Evolutionary conservation across 2,329 filamentous ascomycete species (phyloP), one percentile per base, ranked within the genome.

Genomic region (Colletotrichum costaricense): DNA sequence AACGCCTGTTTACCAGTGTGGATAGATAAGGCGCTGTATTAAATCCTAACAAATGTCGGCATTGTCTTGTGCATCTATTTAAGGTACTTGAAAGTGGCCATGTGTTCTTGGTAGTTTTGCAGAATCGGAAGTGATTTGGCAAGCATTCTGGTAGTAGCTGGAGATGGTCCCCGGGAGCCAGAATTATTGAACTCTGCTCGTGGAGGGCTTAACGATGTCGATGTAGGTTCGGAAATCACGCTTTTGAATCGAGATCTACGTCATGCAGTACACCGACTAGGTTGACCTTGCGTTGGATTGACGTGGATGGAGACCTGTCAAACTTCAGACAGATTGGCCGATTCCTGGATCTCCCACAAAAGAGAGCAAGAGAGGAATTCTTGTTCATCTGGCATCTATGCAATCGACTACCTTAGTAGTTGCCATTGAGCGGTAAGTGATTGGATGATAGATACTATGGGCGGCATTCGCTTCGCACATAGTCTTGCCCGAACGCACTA

Each of bases 1-100:
- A 60, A 70, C 74, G 46, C 76, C 76, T 12, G 69, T 70, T 0
- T 66, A 65, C 42, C 22, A 16, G 14, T 70, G 67, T 59, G 67
- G 67, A 7, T 69, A 67, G 46, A 26, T n/a, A 55, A 11, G 8
- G 4, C 16, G 3, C 3, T n/a, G 6, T n/a, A 49, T n/a, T 1
- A 12, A 5, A 35, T 12, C 4, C 9, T 1, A 49, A 22, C 9
- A 8, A 4, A 42, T n/a, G 2, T 33, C 3, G 55, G 33, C 12
- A 19, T 22, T 2, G 55, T 22, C 24, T 7, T 28, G 3, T 16
- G 5, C 4, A 8, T 9, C 3, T 4, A 57, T 57, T 8, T 33
- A n/a, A n/a, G n/a, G n/a, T n/a, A 33, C 24, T 14, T 24, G 52
- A 57, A 19, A 33, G 14, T 33, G 2, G 0, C 28, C 19, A 49